Conservation (phyloP, 805 yeast genomes). For the Kuraishia piskuri region DNA sequence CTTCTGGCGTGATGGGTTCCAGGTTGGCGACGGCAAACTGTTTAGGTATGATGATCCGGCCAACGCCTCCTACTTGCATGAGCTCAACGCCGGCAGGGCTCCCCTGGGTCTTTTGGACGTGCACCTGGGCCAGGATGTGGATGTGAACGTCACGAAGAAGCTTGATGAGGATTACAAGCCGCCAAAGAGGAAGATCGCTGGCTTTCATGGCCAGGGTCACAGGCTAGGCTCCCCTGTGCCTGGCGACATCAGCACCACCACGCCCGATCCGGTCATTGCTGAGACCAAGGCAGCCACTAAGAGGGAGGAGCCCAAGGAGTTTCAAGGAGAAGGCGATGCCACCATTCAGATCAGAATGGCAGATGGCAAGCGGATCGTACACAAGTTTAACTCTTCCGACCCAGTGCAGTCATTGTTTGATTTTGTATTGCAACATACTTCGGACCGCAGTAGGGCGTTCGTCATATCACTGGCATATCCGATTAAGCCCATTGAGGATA, state of each 20-base stretch:
- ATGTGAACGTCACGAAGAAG: constrained; percentile 75
- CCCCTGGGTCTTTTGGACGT: constrained; percentile 80
- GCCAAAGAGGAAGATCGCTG: constrained; percentile 45
- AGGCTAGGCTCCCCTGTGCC: constrained; percentile 89
- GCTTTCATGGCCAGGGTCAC: constrained; percentile 73
- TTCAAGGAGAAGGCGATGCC: constrained; percentile 49
- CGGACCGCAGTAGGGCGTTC: constrained; percentile 39
- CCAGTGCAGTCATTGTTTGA: constrained; percentile 61
- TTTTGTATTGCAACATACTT: constrained; percentile 46
- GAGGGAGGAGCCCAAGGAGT: constrained; percentile 13
- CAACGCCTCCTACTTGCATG: constrained; percentile 70
- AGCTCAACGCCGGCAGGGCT: constrained; percentile 84
- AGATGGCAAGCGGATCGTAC: constrained; percentile 63
- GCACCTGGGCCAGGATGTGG: constrained; percentile 86
- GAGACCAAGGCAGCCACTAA: constrained; percentile 14
- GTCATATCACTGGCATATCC: constrained; percentile 78
- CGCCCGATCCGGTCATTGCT: constrained; percentile 6
- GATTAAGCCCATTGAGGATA: constrained; percentile 57
- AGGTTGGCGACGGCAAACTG: constrained; percentile 85
- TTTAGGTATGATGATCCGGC: constrained; percentile 87
- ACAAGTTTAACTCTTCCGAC: constrained; percentile 55
- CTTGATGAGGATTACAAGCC: constrained; percentile 70
- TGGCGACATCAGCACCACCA: constrained; percentile 36
- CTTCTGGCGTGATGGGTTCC: constrained; percentile 95
- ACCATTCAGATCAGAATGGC: constrained; percentile 78